Evolutionary conservation across 192 early-diverging fungal genomes (phyloP), one percentile per base, ranked within the genome.

Genomic region (Chytriomyces sp.): DNA sequence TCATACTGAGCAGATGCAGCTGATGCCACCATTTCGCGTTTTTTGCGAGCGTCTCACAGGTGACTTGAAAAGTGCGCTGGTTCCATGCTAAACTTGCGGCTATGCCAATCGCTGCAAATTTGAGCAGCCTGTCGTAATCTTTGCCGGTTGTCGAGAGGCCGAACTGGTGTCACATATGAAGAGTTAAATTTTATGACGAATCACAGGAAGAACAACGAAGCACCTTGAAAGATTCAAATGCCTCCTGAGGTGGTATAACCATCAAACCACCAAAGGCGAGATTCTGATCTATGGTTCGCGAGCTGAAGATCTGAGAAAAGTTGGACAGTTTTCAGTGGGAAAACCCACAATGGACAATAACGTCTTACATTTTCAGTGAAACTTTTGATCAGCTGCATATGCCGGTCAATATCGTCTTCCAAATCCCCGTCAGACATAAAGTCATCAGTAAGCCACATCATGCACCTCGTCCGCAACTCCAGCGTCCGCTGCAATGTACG

Each of bases 1-100:
- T 53, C 70, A 47, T 48, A 85, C 85, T 72, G 24, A 92, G 67
- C 23, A 92, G 79, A 69, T 84, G 80, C 53, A 93, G 72, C 71
- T 93, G 91, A 47, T 89, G 83, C 80, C 85, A 87, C 92, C 92
- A 93, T 44, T 84, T 76, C 8, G 91, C 86, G n/a, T 91, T 85
- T 0, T 84, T 84, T 1, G 87, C 89, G 16, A 91, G 79, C 3
- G 86, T 65, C 57, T 84, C 76, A 70, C 91, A 92, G 48, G 81
- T 82, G 43, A 89, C 86, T 60, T 88, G 86, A 50, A 93, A 84
- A 4, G 81, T 80, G 11, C 87, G 86, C 80, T 92, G 91, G 61
- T 88, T 86, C 92, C 92, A 93, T 5, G 88, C 83, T 5, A 81
- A 69, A 57, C 85, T 89, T 53, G 85, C 87, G 0, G 84, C 80